Percentiles rank a stretch among this genome's conserved stretches.
These are phyloP conservation scores for Elsinoe australis DNA, from an alignment of 2,329 filamentous ascomycete species.

Conservation along the genomic window DNA sequence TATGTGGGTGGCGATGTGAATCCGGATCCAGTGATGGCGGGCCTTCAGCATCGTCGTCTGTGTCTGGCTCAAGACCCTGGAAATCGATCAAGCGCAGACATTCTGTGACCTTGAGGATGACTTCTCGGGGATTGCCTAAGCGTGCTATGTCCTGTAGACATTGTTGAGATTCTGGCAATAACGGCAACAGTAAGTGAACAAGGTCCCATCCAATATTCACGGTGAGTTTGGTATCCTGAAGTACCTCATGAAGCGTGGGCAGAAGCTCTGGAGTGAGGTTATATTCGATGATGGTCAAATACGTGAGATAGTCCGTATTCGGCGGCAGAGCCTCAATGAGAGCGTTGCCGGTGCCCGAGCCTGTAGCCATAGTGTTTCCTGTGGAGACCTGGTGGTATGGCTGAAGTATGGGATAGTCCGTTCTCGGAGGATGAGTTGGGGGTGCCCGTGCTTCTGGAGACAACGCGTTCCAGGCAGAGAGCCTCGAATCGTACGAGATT, in stretches of 20 bases:
- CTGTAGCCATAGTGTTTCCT: slow-evolving; percentile 20
- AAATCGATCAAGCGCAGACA: slow-evolving; percentile 56
- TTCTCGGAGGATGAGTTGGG: too few species aligned
- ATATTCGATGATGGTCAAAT: slow-evolving; percentile 69
- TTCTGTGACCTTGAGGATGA: slow-evolving; percentile 73
- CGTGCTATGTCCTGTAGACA: slow-evolving; percentile 69
- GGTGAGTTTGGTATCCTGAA: slow-evolving; percentile 61
- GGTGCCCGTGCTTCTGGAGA: slow-evolving; percentile 2
- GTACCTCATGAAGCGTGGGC: slow-evolving; percentile 58
- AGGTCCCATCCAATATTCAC: slow-evolving; percentile 78
- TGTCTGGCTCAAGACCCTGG: slow-evolving; percentile 47
- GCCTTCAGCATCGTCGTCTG: slow-evolving; percentile 40
- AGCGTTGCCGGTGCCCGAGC: slow-evolving; percentile 36
- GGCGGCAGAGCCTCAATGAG: slow-evolving; percentile 54
- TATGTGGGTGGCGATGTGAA: slow-evolving; percentile 26
- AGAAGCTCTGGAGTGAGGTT: slow-evolving; percentile 61
- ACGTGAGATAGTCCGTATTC: slow-evolving; percentile 62
- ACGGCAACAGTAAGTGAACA: slow-evolving; percentile 62
- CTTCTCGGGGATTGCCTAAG: slow-evolving; percentile 71
- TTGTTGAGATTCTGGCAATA: slow-evolving; percentile 57
- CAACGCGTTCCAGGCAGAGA: slow-evolving; percentile 15
- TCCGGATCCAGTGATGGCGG: slow-evolving; percentile 21
- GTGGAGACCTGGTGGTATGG: neutral
- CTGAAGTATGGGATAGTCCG: too few species aligned
- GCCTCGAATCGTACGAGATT: neutral